A percentile compares a stretch with the other conserved stretches of the same genome.
phyloP scores from a whole-genome alignment of 2,329 filamentous ascomycete species.

The Colletotrichum destructivum region DNA sequence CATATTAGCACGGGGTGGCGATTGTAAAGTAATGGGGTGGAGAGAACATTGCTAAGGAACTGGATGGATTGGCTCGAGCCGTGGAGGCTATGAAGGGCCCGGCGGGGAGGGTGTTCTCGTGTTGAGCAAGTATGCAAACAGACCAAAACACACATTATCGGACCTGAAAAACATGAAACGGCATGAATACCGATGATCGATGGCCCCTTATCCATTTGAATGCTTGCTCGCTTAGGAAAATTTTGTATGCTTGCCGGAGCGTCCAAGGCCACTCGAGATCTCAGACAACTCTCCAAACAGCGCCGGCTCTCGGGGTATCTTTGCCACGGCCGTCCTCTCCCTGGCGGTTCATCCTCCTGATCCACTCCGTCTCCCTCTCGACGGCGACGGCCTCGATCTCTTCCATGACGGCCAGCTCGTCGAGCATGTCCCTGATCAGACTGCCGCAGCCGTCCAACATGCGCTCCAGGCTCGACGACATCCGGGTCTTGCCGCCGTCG shows the following conservation, averaged over 20 bases:
- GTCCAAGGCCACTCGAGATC: not conserved
- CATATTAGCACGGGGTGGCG: not conserved
- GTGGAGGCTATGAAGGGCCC: not conserved
- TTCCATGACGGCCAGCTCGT: conserved; percentile 75
- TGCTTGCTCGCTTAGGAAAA: not conserved
- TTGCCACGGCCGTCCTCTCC: conserved; percentile 51
- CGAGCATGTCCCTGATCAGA: conserved; percentile 72
- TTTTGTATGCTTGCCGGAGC: not conserved
- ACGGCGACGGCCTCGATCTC: conserved; percentile 72
- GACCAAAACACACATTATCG: not conserved
- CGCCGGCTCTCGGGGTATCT: conserved; percentile 58
- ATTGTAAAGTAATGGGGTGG: conserved; percentile 25
- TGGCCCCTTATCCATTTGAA: not conserved
- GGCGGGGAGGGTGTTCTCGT: not conserved
- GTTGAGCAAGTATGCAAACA: not conserved
- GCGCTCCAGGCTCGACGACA: conserved; percentile 57
- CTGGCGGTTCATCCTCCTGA: conserved; percentile 66
- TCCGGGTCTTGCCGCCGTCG: conserved; percentile 40
- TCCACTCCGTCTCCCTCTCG: conserved; percentile 71
- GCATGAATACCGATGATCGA: not conserved
- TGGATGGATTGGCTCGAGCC: not conserved
- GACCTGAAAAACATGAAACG: not conserved
- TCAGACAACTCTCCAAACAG: conserved; percentile 60
- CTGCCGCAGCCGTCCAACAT: conserved; percentile 64
- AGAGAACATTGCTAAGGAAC: not conserved